Base-by-base conservation (phyloP, 768 basidiomycete genomes). In the Leccinum barrowsii region DNA sequence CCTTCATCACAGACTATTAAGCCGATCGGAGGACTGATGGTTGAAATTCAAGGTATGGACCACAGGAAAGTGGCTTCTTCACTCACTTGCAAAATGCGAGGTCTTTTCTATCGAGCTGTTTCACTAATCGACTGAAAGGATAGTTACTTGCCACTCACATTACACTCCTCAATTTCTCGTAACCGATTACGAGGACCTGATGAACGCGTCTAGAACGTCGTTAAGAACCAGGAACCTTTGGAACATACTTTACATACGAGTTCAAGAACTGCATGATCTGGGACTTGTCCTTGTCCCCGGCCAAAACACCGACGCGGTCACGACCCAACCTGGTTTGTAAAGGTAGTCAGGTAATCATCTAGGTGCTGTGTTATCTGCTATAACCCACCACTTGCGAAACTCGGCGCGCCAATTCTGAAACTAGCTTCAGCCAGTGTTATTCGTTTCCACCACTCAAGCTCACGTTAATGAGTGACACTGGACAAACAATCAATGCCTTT, bases 1-100 rank as follows among this genome's bases (percentile, higher is more conserved):
- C 94, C 95, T 82, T 99, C 97, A 67, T 99, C 97, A 64, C 96
- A 98, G 21, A 99, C 79, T 60, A 99, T 89, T 4, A 99, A 75
- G 7, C 92, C 97, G 61, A 99, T 91, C 1, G 92, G 89, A 19
- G 96, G 96, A 52, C 91, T 92, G 22, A 48, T 19, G 37, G 34
- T 57, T 22, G 49, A 5, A 61, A 26, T 56, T 55, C 30, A 60
- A 50, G 48, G 13, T 26, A 26, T 28, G 26, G 35, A 32, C 35
- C 10, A 7, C 30, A 47, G 12, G 17, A 52, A 17, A 48, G 28
- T 12, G 22, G 24, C 24, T 53, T 3, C 0, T 15, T 52, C 59
- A 60, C 85, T 67, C 69, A 87, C 89, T 82, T 75, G 85, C 87
- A 88, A 59, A 77, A 83, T 12, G 79, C 73, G 51, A 90, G 72